Evolutionary conservation across 2,329 filamentous ascomycete genomes (phyloP).

Genomic region (Scedosporium dehoogii): DNA sequence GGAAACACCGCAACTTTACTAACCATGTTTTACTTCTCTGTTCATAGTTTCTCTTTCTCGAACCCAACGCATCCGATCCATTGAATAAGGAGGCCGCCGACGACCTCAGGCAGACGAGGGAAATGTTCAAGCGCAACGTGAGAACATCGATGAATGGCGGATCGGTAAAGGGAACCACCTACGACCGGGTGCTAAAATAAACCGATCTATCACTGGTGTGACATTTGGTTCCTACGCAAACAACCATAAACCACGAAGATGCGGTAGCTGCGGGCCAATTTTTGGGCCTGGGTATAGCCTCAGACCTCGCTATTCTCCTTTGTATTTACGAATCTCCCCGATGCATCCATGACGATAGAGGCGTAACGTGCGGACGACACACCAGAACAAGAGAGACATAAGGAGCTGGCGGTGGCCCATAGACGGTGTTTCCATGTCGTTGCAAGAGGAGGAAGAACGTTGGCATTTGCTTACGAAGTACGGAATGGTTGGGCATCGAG

Average conservation of each 20-base stretch:
- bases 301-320: background rate
- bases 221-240: background rate
- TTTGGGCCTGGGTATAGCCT: background rate
- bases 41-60: slow-evolving; percentile 82
- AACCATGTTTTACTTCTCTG: background rate
- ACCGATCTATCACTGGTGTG: background rate
- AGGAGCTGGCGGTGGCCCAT: background rate
- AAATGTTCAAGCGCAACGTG: slow-evolving; percentile 88
- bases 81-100: slow-evolving; percentile 97
- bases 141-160: slow-evolving; percentile 75
- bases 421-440: slow-evolving; percentile 1
- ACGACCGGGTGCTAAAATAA: slow-evolving; percentile 69
- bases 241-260: background rate
- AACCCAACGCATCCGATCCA: slow-evolving; percentile 95
- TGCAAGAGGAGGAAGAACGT: background rate
- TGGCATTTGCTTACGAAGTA: background rate
- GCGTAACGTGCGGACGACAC: background rate
- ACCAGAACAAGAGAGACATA: background rate
- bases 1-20: background rate
- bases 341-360: background rate
- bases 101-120: slow-evolving; percentile 75
- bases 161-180: slow-evolving; percentile 58
- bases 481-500: background rate
- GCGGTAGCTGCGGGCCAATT: too few species aligned
- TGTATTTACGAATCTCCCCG: background rate